Evolutionary conservation across 2,329 filamentous ascomycete species (phyloP).

Genomic region (Didymella keratinophila): DNA sequence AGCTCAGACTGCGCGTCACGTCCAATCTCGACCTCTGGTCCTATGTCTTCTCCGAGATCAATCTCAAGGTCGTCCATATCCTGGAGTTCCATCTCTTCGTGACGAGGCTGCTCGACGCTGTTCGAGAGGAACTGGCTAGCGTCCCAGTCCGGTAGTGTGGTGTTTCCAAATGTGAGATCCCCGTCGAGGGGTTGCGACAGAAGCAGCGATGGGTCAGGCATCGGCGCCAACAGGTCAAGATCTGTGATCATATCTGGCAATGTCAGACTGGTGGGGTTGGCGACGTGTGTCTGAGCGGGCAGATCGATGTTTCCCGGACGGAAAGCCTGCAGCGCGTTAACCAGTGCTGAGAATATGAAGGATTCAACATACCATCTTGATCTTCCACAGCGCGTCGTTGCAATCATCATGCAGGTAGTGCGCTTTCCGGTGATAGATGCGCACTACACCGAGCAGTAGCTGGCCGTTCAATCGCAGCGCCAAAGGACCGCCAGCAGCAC

Average conservation of each 20-base stretch:
- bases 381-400: constrained; percentile 96
- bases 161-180: constrained; percentile 48
- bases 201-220: constrained; percentile 86
- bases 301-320: constrained; percentile 96
- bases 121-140: constrained; percentile 82
- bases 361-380: constrained; percentile 80
- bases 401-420: constrained; percentile 96
- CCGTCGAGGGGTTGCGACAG: constrained; percentile 72
- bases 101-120: constrained; percentile 62
- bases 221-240: constrained; percentile 78
- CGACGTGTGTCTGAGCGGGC: constrained; percentile 76
- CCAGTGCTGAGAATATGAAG: not conserved
- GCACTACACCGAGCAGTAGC: constrained; percentile 90
- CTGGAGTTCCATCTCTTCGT: constrained; percentile 57
- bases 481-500: constrained; percentile 79
- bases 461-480: constrained; percentile 93
- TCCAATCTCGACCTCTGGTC: constrained; percentile 84
- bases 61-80: constrained; percentile 67
- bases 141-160: constrained; percentile 62
- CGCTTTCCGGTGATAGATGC: constrained; percentile 97
- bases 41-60: constrained; percentile 66
- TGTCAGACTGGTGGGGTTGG: constrained; percentile 84
- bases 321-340: constrained; percentile 70
- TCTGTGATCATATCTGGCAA: constrained; percentile 93
- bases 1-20: constrained; percentile 77